Evolutionary conservation across 129 eudicot species (phyloP), one percentile per base, ranked within the genome.

Genomic region (Oenanthe sinensis): DNA sequence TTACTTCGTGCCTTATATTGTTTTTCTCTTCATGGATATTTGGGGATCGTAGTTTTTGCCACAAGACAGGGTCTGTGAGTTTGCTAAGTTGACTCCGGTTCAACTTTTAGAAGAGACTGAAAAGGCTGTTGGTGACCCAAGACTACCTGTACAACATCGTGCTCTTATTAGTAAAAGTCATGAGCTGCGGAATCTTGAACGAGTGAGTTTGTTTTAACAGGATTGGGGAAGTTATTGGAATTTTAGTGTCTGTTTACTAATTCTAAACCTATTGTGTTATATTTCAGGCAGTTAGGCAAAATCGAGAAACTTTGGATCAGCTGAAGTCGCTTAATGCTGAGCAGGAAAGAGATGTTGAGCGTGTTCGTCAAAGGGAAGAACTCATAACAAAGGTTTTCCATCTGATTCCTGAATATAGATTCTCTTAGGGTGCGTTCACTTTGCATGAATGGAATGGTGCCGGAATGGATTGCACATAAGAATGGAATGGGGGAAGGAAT

Each of bases 81-180:
- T 95, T 81, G 98, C 98, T n/a, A 95, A 91, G 85, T 80, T 95
- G 72, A 85, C 97, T 76, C 98, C 98, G 0, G 91, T 95, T 74
- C 89, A 91, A 81, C 96, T 95, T 80, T 84, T 95, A 71, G 97
- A 89, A 75, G 98, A 92, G 85, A 95, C 98, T 4, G 97, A 95
- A 76, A 95, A 91, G 77, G 98, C 98, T 78, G 95, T 92, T 8
- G 98, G 98, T 83, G 97, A 95, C 81, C 97, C 97, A 54, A 93
- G 75, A 45, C 87, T 95, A 52, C 98, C 98, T 39, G 85, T 88
- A 72, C 90, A 90, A 76, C 98, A 95, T 83, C 84, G 80, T 54
- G 84, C 91, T 79, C 97, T 95, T 83, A 84, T 95, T 67, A 62
- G 55, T 69, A 95, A 89, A 87, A 95, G 98, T 77, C 84, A 87